Evolutionary conservation across 257 asterid genomes (phyloP).

Genomic region (Solanum lignicaule): DNA sequence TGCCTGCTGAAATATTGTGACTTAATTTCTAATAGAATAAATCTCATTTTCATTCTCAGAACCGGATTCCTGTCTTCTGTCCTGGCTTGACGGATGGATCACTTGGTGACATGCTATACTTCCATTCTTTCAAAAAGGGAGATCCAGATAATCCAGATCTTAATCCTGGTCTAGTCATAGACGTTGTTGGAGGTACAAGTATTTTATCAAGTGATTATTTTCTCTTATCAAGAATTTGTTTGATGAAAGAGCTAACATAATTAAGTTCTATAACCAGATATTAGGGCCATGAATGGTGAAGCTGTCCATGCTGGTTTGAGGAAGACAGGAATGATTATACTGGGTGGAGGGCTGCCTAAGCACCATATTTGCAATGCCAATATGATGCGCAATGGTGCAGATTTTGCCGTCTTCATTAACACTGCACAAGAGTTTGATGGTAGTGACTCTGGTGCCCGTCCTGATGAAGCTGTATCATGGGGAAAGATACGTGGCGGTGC

Average conservation of each 20-base stretch:
- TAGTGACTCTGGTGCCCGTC: slow-evolving; percentile 95
- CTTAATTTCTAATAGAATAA: neutral
- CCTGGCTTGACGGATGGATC: slow-evolving; percentile 96
- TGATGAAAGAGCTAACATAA: neutral
- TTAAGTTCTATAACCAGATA: slow-evolving; percentile 36
- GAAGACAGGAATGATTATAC: slow-evolving; percentile 79
- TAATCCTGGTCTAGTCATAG: slow-evolving; percentile 70
- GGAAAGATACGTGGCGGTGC: slow-evolving; percentile 94
- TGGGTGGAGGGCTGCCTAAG: slow-evolving; percentile 96
- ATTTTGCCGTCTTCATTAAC: slow-evolving; percentile 76
- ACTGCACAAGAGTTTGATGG: slow-evolving; percentile 97
- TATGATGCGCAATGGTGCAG: slow-evolving; percentile 97
- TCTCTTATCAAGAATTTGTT: neutral
- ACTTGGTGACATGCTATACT: slow-evolving; percentile 87
- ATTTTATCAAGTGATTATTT: neutral
- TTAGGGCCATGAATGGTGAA: slow-evolving; percentile 76
- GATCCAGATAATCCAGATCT: slow-evolving; percentile 14
- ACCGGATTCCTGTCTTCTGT: slow-evolving; percentile 76
- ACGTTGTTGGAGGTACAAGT: slow-evolving; percentile 70
- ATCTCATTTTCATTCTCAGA: slow-evolving; percentile 28
- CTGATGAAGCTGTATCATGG: slow-evolving; percentile 99
- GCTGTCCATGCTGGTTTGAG: slow-evolving; percentile 75
- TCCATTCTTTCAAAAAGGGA: slow-evolving; percentile 46
- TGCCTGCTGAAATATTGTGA: neutral
- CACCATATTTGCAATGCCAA: slow-evolving; percentile 95